Percentiles rank a stretch among this genome's conserved stretches.
These are phyloP conservation scores for Cinchona pubescens DNA, from an alignment of 257 asterid species.

Conservation along the genomic window DNA sequence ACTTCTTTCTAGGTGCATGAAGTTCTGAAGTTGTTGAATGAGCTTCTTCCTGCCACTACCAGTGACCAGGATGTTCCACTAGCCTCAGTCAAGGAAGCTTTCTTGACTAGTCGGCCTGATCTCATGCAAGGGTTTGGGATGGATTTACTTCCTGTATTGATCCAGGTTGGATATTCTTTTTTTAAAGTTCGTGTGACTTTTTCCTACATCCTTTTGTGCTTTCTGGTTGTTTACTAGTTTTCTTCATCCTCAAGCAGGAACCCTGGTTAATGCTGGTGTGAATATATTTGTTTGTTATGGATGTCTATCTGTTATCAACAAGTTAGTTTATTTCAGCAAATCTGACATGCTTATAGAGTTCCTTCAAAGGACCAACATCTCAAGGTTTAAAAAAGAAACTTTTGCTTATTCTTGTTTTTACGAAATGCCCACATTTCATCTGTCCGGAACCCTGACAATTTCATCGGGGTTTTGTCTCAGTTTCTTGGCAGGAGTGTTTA, in stretches of 20 bases:
- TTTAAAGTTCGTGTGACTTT: constrained; percentile 8
- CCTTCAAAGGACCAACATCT: constrained; percentile 57
- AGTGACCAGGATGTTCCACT: constrained; percentile 45
- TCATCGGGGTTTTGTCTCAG: constrained; percentile 38
- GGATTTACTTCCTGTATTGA: constrained; percentile 78
- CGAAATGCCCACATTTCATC: constrained; percentile 2
- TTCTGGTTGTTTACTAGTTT: constrained; percentile 20
- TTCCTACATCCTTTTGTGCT: neutral
- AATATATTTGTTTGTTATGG: constrained; percentile 69
- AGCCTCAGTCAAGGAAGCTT: constrained; percentile 58
- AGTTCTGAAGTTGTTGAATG: constrained; percentile 76
- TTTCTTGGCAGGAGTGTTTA: constrained; percentile 90
- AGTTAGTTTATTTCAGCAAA: constrained; percentile 75
- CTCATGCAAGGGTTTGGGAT: constrained; percentile 68
- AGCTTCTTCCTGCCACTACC: constrained; percentile 65
- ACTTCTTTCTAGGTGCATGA: constrained; percentile 54
- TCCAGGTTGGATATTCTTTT: constrained; percentile 55
- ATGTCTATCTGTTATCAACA: constrained; percentile 77
- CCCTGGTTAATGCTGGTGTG: constrained; percentile 85
- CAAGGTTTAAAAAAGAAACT: constrained; percentile 59
- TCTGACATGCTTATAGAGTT: constrained; percentile 57
- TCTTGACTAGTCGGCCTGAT: constrained; percentile 68
- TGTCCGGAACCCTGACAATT: constrained; percentile 17
- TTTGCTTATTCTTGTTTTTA: constrained; percentile 9
- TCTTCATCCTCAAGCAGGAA: constrained; percentile 55